Base-by-base conservation (phyloP, 2,329 filamentous ascomycete species). In the Pseudogymnoascus pannorum region DNA sequence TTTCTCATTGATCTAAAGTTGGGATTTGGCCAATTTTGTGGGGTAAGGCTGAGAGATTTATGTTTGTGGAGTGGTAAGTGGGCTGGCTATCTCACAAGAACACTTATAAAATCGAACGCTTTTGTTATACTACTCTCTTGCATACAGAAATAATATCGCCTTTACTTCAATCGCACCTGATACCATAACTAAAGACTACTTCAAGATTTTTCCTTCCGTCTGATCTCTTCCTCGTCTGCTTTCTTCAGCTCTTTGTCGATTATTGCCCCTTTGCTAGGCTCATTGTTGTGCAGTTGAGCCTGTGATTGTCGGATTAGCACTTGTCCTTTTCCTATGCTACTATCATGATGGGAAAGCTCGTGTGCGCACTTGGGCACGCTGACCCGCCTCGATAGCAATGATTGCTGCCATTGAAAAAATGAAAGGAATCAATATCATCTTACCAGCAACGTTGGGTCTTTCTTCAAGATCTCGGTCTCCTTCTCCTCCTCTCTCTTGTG, bases 251-350 rank as follows among this genome's bases (percentile, higher is more conserved):
- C 72, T 62, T 88, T 82, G 72, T 92, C 88, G 62, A 91, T 80
- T 78, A 88, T 82, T 22, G 88, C 88, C 16, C 88, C 88, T 69
- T 78, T 83, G 18, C 84, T 88, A 1, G 88, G 88, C 75, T 91
- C 80, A 71, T 91, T 91, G 63, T 87, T 87, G 70, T 92, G 87
- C 65, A 79, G 71, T 67, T 75, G 81, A 61, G 87, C 88, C 83
- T 75, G 40, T 12, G n/a, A 18, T 24, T 12, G 35, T 18, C 59
- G 42, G n/a, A 59, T 61, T 59, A 63, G 59, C 59, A 6, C 9
- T 35, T 26, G 9, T 44, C 22, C 18, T n/a, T 38, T 40, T 12
- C 12, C 16, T 40, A 11, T 36, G 42, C 18, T 12, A 18, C 22
- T 9, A 57, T 24, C 8, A 2, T 26, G 14, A n/a, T 40, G 9